Conservation (phyloP, 78 protist genomes). For the Dictyostelium discoideum region dicty_2.7 NC_007090.3:186501-187000, state of each 20-base stretch:
- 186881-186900: not conserved
- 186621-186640: not conserved
- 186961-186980: not conserved
- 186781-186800: slow-evolving; percentile 76
- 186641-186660: not conserved
- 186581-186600: too few species aligned
- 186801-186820: slow-evolving; percentile 69
- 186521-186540: not conserved
- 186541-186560: not conserved
- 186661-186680: not conserved
- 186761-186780: slow-evolving; percentile 66
- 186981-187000: not conserved
- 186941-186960: not conserved
- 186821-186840: slow-evolving; percentile 76
- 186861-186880: slow-evolving; percentile 26
- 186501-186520: slow-evolving; percentile 50
- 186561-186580: too few species aligned
- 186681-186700: too few species aligned
- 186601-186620: too few species aligned
- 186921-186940: not conserved
- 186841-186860: slow-evolving; percentile 50
- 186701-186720: not conserved
- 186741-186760: slow-evolving; percentile 81
- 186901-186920: not conserved
- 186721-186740: too few species aligned